phyloP scores from a whole-genome alignment of 139 green algal species.

The Deuterostichococcus epilithicus region DNA sequence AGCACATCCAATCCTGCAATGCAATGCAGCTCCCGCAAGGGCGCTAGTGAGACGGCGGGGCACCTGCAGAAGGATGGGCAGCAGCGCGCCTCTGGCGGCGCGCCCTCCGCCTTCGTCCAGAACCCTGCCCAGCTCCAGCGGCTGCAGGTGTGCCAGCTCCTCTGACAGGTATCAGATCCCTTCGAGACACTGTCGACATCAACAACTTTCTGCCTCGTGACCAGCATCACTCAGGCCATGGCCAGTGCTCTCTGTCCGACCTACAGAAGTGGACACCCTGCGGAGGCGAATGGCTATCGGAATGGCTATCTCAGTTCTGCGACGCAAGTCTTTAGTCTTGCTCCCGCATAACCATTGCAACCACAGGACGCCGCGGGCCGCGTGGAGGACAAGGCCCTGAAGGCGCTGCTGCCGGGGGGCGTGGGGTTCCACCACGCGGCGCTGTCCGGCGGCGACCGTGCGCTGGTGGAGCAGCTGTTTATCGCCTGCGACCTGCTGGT shows the following conservation, averaged over 20 bases:
- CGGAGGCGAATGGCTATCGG: too few species aligned
- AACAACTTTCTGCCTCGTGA: too few species aligned
- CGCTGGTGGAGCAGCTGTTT: slow-evolving; percentile 79
- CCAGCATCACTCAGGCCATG: too few species aligned
- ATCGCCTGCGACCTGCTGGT: slow-evolving; percentile 49
- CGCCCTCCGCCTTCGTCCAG: slow-evolving; percentile 33
- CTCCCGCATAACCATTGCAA: not conserved
- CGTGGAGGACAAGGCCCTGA: slow-evolving; percentile 42
- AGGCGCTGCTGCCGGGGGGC: slow-evolving; percentile 36
- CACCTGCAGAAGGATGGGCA: slow-evolving; percentile 41
- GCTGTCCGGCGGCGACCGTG: slow-evolving; percentile 64
- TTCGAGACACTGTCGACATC: too few species aligned
- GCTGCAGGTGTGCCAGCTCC: slow-evolving; percentile 33
- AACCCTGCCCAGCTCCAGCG: slow-evolving; percentile 32
- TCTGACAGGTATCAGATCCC: too few species aligned
- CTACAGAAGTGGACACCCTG: too few species aligned
- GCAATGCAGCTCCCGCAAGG: slow-evolving; percentile 68
- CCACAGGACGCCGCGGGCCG: slow-evolving; percentile 1
- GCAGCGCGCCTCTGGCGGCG: slow-evolving; percentile 2
- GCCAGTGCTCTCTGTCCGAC: too few species aligned
- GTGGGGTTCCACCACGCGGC: slow-evolving; percentile 82
- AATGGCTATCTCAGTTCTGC: too few species aligned
- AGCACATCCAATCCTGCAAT: not conserved
- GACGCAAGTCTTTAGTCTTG: too few species aligned
- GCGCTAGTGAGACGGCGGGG: slow-evolving; percentile 63